Percentiles rank a stretch among this genome's conserved stretches.
Evolutionary conservation across 208 protist species (phyloP).

Genomic region (Trypanosoma theileri): DNA sequence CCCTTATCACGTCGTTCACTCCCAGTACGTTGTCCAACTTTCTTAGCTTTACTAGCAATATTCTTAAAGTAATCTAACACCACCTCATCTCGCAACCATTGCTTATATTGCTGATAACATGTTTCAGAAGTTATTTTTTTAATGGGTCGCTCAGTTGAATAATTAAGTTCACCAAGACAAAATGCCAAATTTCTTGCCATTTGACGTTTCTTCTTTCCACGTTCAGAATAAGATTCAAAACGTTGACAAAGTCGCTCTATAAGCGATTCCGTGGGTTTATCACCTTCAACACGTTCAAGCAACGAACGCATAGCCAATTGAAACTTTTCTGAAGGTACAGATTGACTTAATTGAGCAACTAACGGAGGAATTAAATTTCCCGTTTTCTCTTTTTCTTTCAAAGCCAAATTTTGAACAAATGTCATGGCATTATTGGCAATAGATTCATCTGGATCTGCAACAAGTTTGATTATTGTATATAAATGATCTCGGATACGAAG

Average conservation of each 20-base stretch:
- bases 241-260: conserved; percentile 86
- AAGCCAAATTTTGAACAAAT: conserved; percentile 87
- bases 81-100: conserved; percentile 76
- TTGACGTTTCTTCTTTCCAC: conserved; percentile 63
- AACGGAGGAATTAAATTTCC: conserved; percentile 89
- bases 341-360: conserved; percentile 68
- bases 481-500: conserved; percentile 87
- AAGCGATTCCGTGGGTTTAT: conserved; percentile 88
- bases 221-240: conserved; percentile 81
- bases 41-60: conserved; percentile 79
- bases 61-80: conserved; percentile 80
- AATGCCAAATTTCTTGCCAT: conserved; percentile 84
- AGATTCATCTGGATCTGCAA: conserved; percentile 82
- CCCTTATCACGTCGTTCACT: conserved; percentile 67
- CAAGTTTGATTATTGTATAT: conserved; percentile 83
- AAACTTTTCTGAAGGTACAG: conserved; percentile 82
- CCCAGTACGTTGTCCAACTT: conserved; percentile 39
- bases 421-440: conserved; percentile 84
- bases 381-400: conserved; percentile 88
- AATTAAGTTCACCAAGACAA: conserved; percentile 82
- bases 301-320: conserved; percentile 81
- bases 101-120: conserved; percentile 88
- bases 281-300: conserved; percentile 85
- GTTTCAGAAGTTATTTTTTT: conserved; percentile 80
- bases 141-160: conserved; percentile 71